phyloP scores from a whole-genome alignment of 371 early-diverging fungal species.

The Rhizomucor miehei region DNA sequence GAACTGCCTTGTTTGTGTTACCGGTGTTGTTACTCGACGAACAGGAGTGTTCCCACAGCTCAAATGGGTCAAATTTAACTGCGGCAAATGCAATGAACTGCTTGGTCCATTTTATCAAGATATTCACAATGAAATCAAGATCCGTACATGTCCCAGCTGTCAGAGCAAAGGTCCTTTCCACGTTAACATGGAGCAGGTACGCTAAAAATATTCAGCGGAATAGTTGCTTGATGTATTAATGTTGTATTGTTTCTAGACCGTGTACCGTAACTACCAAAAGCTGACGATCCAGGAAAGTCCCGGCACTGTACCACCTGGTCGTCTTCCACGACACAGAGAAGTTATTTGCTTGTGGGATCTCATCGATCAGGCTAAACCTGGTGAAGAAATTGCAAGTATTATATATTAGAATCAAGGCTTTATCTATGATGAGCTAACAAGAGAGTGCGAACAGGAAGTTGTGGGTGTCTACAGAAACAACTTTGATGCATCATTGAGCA shows the following conservation, averaged over 20 bases:
- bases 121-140: conserved; percentile 76
- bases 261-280: conserved; percentile 98
- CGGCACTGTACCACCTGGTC: conserved; percentile 96
- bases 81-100: conserved; percentile 92
- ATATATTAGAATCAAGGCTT: neutral
- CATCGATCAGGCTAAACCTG: conserved; percentile 97
- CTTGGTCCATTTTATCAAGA: conserved; percentile 98
- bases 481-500: conserved; percentile 88
- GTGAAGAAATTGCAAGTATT: conserved; percentile 89
- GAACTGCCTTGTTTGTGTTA: conserved; percentile 91
- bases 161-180: conserved; percentile 93
- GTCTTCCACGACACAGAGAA: conserved; percentile 95
- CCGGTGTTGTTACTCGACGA: conserved; percentile 96
- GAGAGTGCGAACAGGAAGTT: conserved; percentile 67
- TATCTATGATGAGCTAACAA: neutral
- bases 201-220: neutral
- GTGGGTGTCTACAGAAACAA: conserved; percentile 98
- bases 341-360: conserved; percentile 97
- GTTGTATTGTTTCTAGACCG: conserved; percentile 56
- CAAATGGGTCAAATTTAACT: conserved; percentile 97
- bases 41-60: conserved; percentile 97
- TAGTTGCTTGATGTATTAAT: neutral
- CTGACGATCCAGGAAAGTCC: conserved; percentile 98
- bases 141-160: conserved; percentile 92
- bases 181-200: conserved; percentile 83